phyloP scores from a whole-genome alignment of 331 rosid species.

The Malus hybrid region DNA sequence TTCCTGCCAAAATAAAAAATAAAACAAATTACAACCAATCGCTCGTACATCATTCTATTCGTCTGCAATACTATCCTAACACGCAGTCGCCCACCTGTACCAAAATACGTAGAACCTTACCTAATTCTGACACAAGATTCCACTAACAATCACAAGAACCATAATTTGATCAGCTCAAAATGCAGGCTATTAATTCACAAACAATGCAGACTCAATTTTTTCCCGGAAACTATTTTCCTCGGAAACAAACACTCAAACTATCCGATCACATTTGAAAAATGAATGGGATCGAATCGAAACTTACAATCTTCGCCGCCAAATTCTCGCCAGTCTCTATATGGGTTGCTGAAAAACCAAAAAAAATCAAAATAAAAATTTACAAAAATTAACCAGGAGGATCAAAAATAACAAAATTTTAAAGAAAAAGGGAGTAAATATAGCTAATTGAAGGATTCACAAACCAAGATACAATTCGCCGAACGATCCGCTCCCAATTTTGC shows the following conservation, averaged over 20 bases:
- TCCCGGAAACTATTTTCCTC: not conserved
- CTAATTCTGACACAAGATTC: not conserved
- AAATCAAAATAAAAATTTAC: not conserved
- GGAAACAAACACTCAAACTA: not conserved
- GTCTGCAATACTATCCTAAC: not conserved
- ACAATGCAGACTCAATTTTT: not conserved
- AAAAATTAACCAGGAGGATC: not conserved
- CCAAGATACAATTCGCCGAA: conserved; percentile 60
- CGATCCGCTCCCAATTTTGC: conserved; percentile 65
- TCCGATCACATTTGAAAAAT: not conserved
- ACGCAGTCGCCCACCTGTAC: too few species aligned
- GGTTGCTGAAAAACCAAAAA: not conserved
- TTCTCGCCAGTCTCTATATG: conserved; percentile 14
- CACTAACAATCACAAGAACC: not conserved
- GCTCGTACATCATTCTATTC: not conserved
- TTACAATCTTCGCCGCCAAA: conserved; percentile 18
- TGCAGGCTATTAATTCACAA: not conserved
- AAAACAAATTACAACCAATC: not conserved
- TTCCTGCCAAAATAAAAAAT: conserved; percentile 27
- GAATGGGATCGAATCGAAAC: not conserved
- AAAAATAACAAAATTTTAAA: not conserved
- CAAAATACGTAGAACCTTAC: not conserved
- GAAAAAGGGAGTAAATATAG: not conserved
- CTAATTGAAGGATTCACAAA: not conserved
- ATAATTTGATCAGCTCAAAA: not conserved